Base-by-base conservation (phyloP, 2,329 filamentous ascomycete genomes). In the Colletotrichum sp. region DNA sequence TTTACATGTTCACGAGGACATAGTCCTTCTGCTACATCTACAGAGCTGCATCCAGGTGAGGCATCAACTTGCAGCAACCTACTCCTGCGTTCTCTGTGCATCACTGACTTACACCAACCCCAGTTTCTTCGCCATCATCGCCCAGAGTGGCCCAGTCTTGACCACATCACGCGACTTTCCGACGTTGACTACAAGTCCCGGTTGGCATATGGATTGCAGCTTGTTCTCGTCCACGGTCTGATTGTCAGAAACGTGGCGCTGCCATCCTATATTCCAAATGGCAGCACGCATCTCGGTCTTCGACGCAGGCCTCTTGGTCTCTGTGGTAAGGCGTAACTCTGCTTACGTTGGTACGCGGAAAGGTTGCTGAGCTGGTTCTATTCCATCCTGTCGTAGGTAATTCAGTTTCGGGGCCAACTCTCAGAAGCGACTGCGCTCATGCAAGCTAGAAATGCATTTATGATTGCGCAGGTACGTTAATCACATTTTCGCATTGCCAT, bases 381-480 rank as follows among this genome's bases (percentile, higher is more conserved):
- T 13, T 52, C 44, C 3, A 52, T 52, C 18, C 6, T 6, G 44
- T 21, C n/a, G 10, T 52, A 6, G n/a, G 10, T 13, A 13, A 21
- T 6, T 52, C 44, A 21, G 10, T 21, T 13, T 52, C 3, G 44
- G 44, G 10, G 4, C 44, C 44, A 8, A 52, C 44, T 21, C n/a
- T 52, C 12, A 21, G 44, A 52, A 52, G n/a, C 44, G n/a, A 15
- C 44, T 52, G 44, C 3, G 44, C 44, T 4, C 44, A 21, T 52
- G n/a, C n/a, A 21, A 21, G 10, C n/a, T 21, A 2, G 16, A 52
- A 52, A 21, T 52, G 44, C 44, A 6, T 21, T 52, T 8, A 13
- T 21, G 4, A 12, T 52, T 52, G n/a, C 44, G 2, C n/a, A 52
- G 44, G 44, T 84, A 85, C 49, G 81, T 89, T 64, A 44, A 84